Conservation (phyloP, 164 flowering plant species). For the Malania oleifera region DNA sequence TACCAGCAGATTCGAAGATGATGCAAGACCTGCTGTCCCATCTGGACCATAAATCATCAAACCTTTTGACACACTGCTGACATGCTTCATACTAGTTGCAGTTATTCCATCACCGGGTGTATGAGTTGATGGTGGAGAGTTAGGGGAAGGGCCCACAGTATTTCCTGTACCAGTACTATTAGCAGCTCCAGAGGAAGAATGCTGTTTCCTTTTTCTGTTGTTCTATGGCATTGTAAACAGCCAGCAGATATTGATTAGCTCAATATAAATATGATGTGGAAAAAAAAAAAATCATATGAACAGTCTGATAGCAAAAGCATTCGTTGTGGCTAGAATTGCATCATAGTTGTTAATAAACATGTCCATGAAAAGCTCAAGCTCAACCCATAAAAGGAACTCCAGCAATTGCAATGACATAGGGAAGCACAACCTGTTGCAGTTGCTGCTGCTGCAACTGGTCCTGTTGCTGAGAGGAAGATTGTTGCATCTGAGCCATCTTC, state of each 20-base stretch:
- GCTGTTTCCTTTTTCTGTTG: conserved; percentile 71
- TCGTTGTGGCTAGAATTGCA: too few species aligned
- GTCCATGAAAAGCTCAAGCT: background rate
- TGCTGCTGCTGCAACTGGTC: conserved; percentile 76
- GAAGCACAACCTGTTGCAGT: conserved; percentile 53
- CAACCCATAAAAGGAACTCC: background rate
- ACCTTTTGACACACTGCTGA: conserved; percentile 48
- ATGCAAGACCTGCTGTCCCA: conserved; percentile 66
- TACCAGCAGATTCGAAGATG: conserved; percentile 89
- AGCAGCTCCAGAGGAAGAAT: conserved; percentile 79
- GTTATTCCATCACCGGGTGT: conserved; percentile 74
- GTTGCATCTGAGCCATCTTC: conserved; percentile 62
- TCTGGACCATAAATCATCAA: conserved; percentile 74
- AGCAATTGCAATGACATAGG: background rate
- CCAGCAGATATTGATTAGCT: conserved; percentile 9
- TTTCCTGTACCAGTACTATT: conserved; percentile 83
- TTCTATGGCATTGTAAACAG: conserved; percentile 32
- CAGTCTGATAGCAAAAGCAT: conserved; percentile 5
- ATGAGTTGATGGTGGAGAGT: conserved; percentile 78
- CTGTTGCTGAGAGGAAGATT: conserved; percentile 65
- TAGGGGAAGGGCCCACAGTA: conserved; percentile 72
- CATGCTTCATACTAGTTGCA: conserved; percentile 55
- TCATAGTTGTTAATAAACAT: too few species aligned
- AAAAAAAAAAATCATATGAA: background rate
- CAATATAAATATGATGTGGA: too few species aligned